phyloP scores from a whole-genome alignment of 2,329 filamentous ascomycete genomes.

The Eurotiales sp. region DNA sequence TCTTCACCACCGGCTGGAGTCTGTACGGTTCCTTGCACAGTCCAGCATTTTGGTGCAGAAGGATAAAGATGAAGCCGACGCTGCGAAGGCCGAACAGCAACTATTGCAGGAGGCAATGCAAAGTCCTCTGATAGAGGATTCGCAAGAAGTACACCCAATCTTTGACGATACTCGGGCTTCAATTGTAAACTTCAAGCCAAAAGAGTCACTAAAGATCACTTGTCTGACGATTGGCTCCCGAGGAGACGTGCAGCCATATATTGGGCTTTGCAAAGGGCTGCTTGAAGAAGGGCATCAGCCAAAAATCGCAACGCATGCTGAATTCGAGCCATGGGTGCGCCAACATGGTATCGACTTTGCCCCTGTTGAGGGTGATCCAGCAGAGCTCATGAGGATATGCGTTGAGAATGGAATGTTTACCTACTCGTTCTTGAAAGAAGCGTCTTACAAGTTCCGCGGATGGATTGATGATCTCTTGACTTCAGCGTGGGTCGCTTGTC shows the following conservation, averaged over 20 bases:
- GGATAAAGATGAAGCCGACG: constrained; percentile 66
- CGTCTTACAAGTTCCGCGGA: constrained; percentile 80
- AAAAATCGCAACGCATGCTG: constrained; percentile 84
- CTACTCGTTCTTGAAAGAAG: constrained; percentile 81
- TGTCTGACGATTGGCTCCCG: constrained; percentile 94
- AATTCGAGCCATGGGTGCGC: constrained; percentile 86
- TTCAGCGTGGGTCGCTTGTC: constrained; percentile 78
- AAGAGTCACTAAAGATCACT: constrained; percentile 73
- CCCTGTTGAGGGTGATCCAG: constrained; percentile 83
- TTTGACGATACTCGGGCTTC: constrained; percentile 89
- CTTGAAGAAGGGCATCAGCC: constrained; percentile 81
- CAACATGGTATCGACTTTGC: constrained; percentile 93
- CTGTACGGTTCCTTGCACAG: constrained; percentile 65
- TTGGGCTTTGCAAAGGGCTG: constrained; percentile 88
- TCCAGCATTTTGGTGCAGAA: constrained; percentile 64
- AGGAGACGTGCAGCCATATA: constrained; percentile 96
- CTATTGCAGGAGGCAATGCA: constrained; percentile 71
- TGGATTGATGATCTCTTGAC: constrained; percentile 88
- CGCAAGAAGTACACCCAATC: constrained; percentile 61
- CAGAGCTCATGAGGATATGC: constrained; percentile 90
- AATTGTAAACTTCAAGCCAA: constrained; percentile 85
- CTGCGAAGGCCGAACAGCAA: constrained; percentile 75
- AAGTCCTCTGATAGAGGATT: constrained; percentile 37
- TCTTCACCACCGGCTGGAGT: constrained; percentile 71
- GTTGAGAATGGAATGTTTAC: constrained; percentile 98